Evolutionary conservation across 192 early-diverging fungal species (phyloP), one percentile per base, ranked within the genome.

Genomic region (Phycomyces nitens): DNA sequence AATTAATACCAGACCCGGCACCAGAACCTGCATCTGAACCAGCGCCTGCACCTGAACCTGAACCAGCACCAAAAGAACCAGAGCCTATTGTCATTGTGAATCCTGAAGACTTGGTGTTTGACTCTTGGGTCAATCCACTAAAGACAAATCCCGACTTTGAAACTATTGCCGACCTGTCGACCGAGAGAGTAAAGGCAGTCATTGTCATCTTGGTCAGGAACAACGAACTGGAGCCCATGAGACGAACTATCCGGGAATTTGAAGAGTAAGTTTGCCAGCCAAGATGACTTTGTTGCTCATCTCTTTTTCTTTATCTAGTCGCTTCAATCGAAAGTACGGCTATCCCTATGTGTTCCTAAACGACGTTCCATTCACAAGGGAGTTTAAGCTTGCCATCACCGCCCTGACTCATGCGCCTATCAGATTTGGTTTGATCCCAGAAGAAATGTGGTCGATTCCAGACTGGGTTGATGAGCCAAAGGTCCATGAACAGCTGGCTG

Each of bases 321-420:
- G 88, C 15, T 90, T 90, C 71, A 91, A 91, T 72, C 71, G 69
- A 54, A 75, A 77, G 16, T 89, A 75, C 77, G 75, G 85, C 55
- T 92, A 92, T 67, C 90, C 89, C 5, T 92, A 91, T 66, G 83
- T 92, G 2, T 91, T 92, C 57, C 64, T 92, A 12, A 92, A 91
- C 78, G 86, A 92, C 53, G 79, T 72, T 29, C 85, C 83, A 10
- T 91, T 91, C 47, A 74, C 80, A 26, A 77, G 82, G 0, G 74
- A 87, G 44, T 92, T 92, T 65, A 84, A 75, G 61, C 24, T 54
- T 11, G 74, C 79, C 10, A 66, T 84, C 8, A 53, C 50, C 9
- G 56, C 71, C 18, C 74, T 78, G 0, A 77, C 85, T 56, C 71
- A 63, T 11, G 82, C 82, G 8, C 71, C 87, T 47, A 80, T 84